Evolutionary conservation across 2,329 filamentous ascomycete genomes (phyloP), one percentile per base, ranked within the genome.

Genomic region (Pseudocercospora ulei): DNA sequence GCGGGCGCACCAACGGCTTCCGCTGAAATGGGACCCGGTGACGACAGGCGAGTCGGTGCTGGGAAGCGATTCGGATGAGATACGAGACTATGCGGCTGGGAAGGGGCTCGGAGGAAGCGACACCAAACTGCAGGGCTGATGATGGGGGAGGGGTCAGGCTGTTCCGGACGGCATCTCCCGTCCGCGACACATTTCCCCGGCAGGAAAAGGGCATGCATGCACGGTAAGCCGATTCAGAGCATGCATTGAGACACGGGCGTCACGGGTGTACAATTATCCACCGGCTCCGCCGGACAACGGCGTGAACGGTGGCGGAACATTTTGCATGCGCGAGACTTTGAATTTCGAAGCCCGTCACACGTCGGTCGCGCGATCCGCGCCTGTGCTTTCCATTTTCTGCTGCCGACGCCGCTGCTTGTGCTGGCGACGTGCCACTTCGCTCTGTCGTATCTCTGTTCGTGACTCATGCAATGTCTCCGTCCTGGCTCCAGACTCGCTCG

Each of bases 321-420:
- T n/a, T n/a, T n/a, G 16, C 25, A 17, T 18, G 34, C 9, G 27
- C 27, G 34, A 25, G 23, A 27, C 7, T 26, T 36, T 22, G 13
- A 19, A 13, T 8, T 26, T 13, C 11, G 23, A 36, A 28, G 13
- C 3, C 9, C 19, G 14, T n/a, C n/a, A n/a, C n/a, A n/a, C n/a
- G n/a, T n/a, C n/a, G n/a, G n/a, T n/a, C n/a, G n/a, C n/a, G n/a
- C n/a, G n/a, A n/a, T n/a, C n/a, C n/a, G n/a, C n/a, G n/a, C n/a
- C n/a, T n/a, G n/a, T n/a, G n/a, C n/a, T n/a, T n/a, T n/a, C n/a
- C n/a, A n/a, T n/a, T n/a, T n/a, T 33, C 14, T 26, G 13, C 34
- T 27, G 34, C 24, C 13, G 8, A 27, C 26, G 34, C 34, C 20
- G 34, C 34, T 36, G 34, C 34, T 36, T 27, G 18, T 36, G 34